Base-by-base conservation (phyloP, 768 basidiomycete species). In the Hydnomerulius pinastri region DNA sequence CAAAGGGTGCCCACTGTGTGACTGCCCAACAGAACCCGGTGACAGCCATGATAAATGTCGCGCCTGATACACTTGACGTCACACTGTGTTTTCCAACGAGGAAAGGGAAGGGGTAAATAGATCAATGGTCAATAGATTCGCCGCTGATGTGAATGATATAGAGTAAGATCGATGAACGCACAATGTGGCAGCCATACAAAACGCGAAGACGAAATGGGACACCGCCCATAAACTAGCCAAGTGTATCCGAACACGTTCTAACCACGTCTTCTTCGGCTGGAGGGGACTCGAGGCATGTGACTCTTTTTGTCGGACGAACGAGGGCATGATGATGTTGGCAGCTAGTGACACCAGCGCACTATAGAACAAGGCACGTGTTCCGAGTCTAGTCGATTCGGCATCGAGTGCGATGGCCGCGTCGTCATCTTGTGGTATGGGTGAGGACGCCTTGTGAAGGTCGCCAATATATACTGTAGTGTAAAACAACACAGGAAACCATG, bases 11-110 rank as follows among this genome's bases (percentile, higher is more conserved):
- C 96, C 95, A 98, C 68, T 88, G 87, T 1, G 86, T 81, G 44
- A 98, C 78, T 5, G 93, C 92, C 91, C 90, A 97, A n/a, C 90
- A 87, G 59, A 97, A 87, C 0, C 96, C 96, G 6, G 86, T 86
- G 11, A 89, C 57, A 7, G 86, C 80, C 43, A 97, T 81, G 52
- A 98, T 77, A 11, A 85, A 48, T 1, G 88, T 92, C 15, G 92
- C 87, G 0, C 87, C 84, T 13, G 62, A 62, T 1, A 94, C 87
- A 13, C 77, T 82, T 8, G 80, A 77, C 2, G 84, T 87, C 57
- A 94, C 80, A 56, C 91, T 96, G 60, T 6, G 35, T 53, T 54
- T 56, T 20, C 46, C 44, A 54, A 46, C 35, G 41, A 28, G 37
- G 25, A 35, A 40, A 55, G 46, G 25, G 50, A 7, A 50, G 27